A percentile compares a stretch with the other conserved stretches of the same genome.
These are phyloP conservation scores for Boletus vinaceobasis DNA, from an alignment of 768 basidiomycete species.

Conservation along the genomic window DNA sequence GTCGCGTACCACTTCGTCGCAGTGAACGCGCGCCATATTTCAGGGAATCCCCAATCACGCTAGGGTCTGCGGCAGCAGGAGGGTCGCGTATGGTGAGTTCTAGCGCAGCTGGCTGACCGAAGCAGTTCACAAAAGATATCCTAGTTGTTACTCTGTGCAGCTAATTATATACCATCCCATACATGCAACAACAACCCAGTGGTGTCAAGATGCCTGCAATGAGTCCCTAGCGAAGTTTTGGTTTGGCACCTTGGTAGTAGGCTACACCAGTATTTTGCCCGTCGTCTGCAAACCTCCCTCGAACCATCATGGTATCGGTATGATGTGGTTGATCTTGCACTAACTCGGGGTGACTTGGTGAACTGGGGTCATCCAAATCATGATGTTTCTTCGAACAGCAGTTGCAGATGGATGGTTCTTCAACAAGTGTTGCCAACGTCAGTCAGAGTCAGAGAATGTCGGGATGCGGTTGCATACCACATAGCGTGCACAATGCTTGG, in stretches of 20 bases:
- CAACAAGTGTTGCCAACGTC: background rate
- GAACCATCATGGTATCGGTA: constrained; percentile 11
- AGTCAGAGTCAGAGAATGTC: background rate
- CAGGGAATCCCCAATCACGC: constrained; percentile 17
- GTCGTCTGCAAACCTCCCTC: constrained; percentile 11
- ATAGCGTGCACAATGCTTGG: constrained; percentile 12
- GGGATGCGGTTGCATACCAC: constrained; percentile 9
- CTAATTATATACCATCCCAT: background rate
- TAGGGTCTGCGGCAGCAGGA: background rate
- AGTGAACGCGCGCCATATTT: constrained; percentile 64
- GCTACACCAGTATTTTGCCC: background rate
- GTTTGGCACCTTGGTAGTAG: constrained; percentile 19
- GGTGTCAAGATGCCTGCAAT: background rate
- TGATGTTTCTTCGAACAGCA: constrained; percentile 14
- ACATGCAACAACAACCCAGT: background rate
- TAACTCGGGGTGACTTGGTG: background rate
- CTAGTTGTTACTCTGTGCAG: background rate
- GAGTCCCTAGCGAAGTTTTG: constrained; percentile 6
- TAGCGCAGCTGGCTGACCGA: background rate
- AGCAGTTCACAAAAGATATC: background rate
- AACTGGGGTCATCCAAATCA: background rate
- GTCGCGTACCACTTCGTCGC: constrained; percentile 89
- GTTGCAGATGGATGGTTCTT: constrained; percentile 14
- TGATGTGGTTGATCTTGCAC: constrained; percentile 18
- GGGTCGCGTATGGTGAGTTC: constrained; percentile 5